These are phyloP conservation scores for Penicillium ucsense DNA, from an alignment of 495 filamentous ascomycete genomes.

Conservation along the genomic window DNA sequence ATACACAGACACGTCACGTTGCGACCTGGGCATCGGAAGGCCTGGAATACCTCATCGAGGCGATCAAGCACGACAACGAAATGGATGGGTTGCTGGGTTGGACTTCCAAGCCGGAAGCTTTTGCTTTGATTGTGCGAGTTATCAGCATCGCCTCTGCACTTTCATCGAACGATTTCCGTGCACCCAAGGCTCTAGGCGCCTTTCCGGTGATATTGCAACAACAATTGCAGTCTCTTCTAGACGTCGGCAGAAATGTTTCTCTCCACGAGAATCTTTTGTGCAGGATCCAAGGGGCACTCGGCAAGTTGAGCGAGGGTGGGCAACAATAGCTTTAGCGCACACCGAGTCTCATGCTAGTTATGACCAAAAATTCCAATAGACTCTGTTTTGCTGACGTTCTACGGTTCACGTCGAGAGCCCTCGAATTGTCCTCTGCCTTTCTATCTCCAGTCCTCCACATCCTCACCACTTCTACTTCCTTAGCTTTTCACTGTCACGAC, in stretches of 20 bases:
- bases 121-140: conserved; percentile 54
- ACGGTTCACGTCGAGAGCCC: too few species aligned
- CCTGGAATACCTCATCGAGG: conserved; percentile 36
- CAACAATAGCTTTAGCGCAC: too few species aligned
- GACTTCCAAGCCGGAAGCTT: conserved; percentile 62
- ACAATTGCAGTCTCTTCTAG: conserved; percentile 14
- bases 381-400: too few species aligned
- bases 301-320: not conserved
- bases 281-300: conserved; percentile 20
- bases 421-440: too few species aligned
- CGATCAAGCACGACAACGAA: conserved; percentile 11
- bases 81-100: conserved; percentile 62
- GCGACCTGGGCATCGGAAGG: conserved; percentile 49
- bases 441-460: too few species aligned
- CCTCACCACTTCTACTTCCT: too few species aligned
- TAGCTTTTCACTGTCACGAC: too few species aligned
- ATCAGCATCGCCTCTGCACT: conserved; percentile 32
- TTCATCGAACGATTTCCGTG: conserved; percentile 29
- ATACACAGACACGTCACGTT: conserved; percentile 20
- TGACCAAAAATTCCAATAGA: too few species aligned
- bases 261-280: conserved; percentile 28
- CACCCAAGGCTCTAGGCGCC: conserved; percentile 17
- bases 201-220: conserved; percentile 9
- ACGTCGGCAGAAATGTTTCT: conserved; percentile 14
- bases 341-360: too few species aligned